Percentiles rank a stretch among this genome's conserved stretches.
Evolutionary conservation across 2,329 filamentous ascomycete species (phyloP).

Genomic region (Verticillium longisporum): DNA sequence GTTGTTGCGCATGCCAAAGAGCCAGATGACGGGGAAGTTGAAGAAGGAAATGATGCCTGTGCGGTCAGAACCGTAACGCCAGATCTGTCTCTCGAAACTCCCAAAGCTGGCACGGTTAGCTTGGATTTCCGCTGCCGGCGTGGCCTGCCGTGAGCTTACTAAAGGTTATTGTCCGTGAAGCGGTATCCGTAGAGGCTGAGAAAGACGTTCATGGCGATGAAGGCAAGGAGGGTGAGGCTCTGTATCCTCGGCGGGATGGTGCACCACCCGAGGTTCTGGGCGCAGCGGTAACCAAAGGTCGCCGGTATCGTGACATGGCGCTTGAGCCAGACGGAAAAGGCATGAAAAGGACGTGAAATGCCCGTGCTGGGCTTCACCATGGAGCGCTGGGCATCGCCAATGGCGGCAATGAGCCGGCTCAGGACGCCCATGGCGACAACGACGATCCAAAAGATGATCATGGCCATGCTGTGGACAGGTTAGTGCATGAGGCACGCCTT

Average conservation of each 20-base stretch:
- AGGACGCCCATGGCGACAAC: conserved; percentile 28
- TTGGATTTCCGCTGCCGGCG: too few relatives aligned
- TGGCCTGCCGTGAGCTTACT: conserved; percentile 19
- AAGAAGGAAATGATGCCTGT: conserved; percentile 58
- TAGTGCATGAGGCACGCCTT: not conserved
- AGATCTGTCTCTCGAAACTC: conserved; percentile 22
- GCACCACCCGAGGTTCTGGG: conserved; percentile 36
- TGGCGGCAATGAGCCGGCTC: conserved; percentile 17
- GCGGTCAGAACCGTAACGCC: conserved; percentile 54
- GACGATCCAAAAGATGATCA: conserved; percentile 32
- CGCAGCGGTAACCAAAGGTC: conserved; percentile 33
- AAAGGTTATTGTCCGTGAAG: conserved; percentile 29
- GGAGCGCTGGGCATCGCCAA: conserved; percentile 1
- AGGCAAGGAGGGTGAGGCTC: conserved; percentile 28
- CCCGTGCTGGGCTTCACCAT: not conserved
- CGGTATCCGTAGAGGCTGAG: conserved; percentile 28
- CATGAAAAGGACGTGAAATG: not conserved
- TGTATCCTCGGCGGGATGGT: conserved; percentile 38
- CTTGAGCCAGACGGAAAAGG: conserved; percentile 20
- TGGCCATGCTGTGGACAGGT: conserved; percentile 17
- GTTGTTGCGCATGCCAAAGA: conserved; percentile 63
- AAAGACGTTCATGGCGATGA: conserved; percentile 29
- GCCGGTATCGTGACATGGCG: conserved; percentile 29
- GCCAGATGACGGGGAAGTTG: conserved; percentile 58
- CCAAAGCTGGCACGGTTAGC: conserved; percentile 22